Conservation (phyloP, 2,329 filamentous ascomycete species). For the Xylariaceae sp. region DNA sequence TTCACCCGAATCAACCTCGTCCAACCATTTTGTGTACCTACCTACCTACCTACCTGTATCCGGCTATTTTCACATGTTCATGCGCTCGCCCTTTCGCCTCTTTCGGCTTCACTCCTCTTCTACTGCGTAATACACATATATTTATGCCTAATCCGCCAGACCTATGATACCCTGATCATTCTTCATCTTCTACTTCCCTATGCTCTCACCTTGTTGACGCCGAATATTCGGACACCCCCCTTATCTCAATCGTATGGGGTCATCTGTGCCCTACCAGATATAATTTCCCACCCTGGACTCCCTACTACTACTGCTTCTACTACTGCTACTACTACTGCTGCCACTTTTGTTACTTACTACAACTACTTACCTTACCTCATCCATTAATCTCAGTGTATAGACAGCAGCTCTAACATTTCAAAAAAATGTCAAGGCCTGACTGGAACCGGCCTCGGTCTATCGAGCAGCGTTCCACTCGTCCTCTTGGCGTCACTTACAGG, state of each 20-base stretch:
- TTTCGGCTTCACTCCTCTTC: neutral
- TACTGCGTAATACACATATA: neutral
- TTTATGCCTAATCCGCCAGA: constrained; percentile 10
- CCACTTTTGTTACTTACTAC: neutral
- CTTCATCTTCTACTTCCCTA: constrained; percentile 1
- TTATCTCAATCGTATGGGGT: constrained; percentile 1
- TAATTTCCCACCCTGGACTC: constrained; percentile 7
- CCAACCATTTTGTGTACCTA: constrained; percentile 2
- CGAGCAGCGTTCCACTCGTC: constrained; percentile 20
- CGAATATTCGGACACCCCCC: neutral
- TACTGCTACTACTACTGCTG: constrained; percentile 3
- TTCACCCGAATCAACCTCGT: constrained; percentile 11
- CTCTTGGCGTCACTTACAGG: constrained; percentile 29
- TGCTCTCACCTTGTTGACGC: neutral
- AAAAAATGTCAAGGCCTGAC: constrained; percentile 25
- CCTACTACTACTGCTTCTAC: constrained; percentile 4
- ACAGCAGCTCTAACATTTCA: constrained; percentile 24
- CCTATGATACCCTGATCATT: constrained; percentile 6
- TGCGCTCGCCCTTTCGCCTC: constrained; percentile 14
- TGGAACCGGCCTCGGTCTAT: constrained; percentile 16
- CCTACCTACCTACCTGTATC: neutral
- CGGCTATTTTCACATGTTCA: neutral
- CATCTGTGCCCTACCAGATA: constrained; percentile 1
- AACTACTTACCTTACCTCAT: neutral
- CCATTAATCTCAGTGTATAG: neutral